Evolutionary conservation across 2,329 filamentous ascomycete genomes (phyloP).

Genomic region (Chaetothyriales sp.): DNA sequence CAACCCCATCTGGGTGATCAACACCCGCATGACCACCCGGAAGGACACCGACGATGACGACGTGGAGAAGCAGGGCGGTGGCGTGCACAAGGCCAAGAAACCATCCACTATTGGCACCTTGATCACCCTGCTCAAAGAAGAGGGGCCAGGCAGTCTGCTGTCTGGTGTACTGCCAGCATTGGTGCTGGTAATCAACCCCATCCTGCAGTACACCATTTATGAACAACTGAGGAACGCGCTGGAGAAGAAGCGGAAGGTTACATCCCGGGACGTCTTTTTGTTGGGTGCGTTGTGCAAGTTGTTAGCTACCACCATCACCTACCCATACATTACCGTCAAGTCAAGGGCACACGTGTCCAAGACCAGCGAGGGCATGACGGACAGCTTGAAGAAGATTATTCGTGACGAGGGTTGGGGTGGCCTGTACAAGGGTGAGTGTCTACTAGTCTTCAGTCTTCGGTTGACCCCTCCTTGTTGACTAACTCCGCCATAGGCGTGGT

Average conservation of each 20-base stretch:
- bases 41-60: slow-evolving; percentile 43
- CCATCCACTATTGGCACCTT: slow-evolving; percentile 72
- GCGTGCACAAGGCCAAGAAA: slow-evolving; percentile 36
- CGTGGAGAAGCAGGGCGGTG: slow-evolving; percentile 27
- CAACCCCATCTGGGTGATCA: slow-evolving; percentile 98
- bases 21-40: slow-evolving; percentile 93
- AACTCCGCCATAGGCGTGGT: slow-evolving; percentile 56
- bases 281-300: slow-evolving; percentile 89
- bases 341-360: slow-evolving; percentile 89
- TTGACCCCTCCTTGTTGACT: slow-evolving; percentile 3
- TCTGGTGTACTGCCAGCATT: slow-evolving; percentile 83
- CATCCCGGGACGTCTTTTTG: slow-evolving; percentile 75
- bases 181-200: slow-evolving; percentile 93
- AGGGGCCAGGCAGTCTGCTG: slow-evolving; percentile 76
- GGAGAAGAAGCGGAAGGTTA: slow-evolving; percentile 64
- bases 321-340: slow-evolving; percentile 98
- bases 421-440: slow-evolving; percentile 56
- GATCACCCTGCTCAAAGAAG: slow-evolving; percentile 63
- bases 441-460: slow-evolving; percentile 1
- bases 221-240: slow-evolving; percentile 91
- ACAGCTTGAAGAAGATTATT: slow-evolving; percentile 65
- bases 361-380: slow-evolving; percentile 63
- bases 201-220: slow-evolving; percentile 95
- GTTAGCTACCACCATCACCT: slow-evolving; percentile 83
- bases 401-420: slow-evolving; percentile 82